phyloP scores from a whole-genome alignment of 345 rosid genomes.

The Eucalyptus tenuipes region DNA sequence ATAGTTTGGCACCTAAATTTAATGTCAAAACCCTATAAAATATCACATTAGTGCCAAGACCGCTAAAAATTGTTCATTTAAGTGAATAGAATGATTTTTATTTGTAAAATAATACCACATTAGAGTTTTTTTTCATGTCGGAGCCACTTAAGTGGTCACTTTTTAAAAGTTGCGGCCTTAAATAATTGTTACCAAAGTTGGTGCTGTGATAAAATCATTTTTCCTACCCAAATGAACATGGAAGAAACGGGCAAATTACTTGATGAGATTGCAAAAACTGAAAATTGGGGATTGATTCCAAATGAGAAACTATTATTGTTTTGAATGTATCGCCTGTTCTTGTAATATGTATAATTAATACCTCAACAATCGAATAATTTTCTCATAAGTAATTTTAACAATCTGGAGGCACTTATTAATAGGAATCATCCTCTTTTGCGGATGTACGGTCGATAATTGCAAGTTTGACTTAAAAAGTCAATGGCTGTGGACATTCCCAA shows the following conservation, averaged over 20 bases:
- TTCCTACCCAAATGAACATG: neutral
- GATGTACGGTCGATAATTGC: neutral
- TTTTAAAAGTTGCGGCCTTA: neutral
- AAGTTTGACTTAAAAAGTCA: neutral
- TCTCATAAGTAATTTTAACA: neutral
- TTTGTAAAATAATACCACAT: neutral
- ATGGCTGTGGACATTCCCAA: neutral
- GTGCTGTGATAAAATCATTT: neutral
- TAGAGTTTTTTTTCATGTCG: neutral
- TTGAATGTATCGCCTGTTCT: neutral
- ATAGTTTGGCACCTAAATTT: neutral
- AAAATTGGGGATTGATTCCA: neutral
- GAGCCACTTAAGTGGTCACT: neutral
- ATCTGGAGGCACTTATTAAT: neutral
- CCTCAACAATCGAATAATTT: neutral
- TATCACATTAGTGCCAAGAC: neutral
- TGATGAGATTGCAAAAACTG: neutral
- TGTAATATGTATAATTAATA: neutral
- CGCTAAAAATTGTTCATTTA: neutral
- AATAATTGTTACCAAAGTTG: neutral
- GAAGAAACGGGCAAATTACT: neutral
- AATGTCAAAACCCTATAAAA: too few species aligned
- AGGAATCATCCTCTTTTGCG: neutral
- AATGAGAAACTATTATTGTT: neutral
- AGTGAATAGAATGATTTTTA: neutral